Percentiles rank a stretch among this genome's conserved stretches.
These are phyloP conservation scores for Penicillium bovifimosum DNA, from an alignment of 495 filamentous ascomycete genomes.

Conservation along the genomic window DNA sequence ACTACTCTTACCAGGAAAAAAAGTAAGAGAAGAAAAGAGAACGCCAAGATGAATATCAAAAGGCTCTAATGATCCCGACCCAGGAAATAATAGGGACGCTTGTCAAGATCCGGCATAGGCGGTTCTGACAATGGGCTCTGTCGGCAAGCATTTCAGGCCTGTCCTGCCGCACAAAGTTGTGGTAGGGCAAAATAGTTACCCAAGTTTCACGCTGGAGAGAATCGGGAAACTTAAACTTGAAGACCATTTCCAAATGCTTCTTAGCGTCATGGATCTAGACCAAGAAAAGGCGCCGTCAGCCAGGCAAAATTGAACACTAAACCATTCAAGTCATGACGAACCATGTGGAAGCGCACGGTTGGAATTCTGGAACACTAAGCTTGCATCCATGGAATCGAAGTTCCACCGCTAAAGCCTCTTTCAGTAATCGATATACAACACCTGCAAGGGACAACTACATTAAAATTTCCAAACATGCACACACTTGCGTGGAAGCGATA, in stretches of 20 bases:
- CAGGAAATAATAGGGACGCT: neutral
- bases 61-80: neutral
- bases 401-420: slow-evolving; percentile 3
- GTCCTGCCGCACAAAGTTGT: too few relatives aligned
- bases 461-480: too few relatives aligned
- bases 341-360: slow-evolving; percentile 1
- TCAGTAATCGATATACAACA: too few relatives aligned
- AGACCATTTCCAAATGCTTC: neutral
- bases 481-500: neutral
- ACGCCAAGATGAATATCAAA: neutral
- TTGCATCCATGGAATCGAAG: neutral
- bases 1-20: neutral
- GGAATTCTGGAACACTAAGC: slow-evolving; percentile 1
- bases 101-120: neutral
- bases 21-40: neutral
- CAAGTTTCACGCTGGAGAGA: neutral
- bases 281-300: too few relatives aligned
- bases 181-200: too few relatives aligned
- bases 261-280: too few relatives aligned
- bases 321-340: neutral
- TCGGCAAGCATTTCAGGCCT: neutral
- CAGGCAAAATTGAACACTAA: too few relatives aligned
- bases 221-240: neutral
- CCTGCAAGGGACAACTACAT: too few relatives aligned
- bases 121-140: neutral